Evolutionary conservation across 306 rosid genomes (phyloP).

Genomic region (Casuarina cunninghamiana): DNA sequence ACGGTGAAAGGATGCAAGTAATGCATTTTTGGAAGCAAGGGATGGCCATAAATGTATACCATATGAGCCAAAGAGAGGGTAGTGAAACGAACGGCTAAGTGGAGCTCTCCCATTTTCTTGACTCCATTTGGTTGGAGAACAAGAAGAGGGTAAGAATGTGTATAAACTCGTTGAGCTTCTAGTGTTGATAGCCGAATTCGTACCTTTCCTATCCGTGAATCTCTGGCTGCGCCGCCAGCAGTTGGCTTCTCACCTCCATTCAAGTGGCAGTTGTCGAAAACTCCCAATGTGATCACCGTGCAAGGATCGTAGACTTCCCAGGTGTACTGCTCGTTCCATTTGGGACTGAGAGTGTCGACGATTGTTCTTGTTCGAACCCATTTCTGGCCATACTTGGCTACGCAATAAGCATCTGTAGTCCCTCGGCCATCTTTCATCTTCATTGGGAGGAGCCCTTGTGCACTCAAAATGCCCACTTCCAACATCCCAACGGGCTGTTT

Average conservation of each 20-base stretch:
- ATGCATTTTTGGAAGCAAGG: constrained; percentile 95
- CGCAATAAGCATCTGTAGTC: constrained; percentile 79
- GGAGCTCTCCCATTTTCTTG: constrained; percentile 94
- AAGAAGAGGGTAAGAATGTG: constrained; percentile 77
- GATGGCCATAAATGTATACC: constrained; percentile 75
- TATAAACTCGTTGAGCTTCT: constrained; percentile 73
- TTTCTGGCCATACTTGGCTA: constrained; percentile 89
- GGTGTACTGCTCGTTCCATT: constrained; percentile 96
- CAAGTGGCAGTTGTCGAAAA: constrained; percentile 80
- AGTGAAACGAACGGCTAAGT: constrained; percentile 83
- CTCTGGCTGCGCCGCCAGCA: constrained; percentile 42
- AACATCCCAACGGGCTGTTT: constrained; percentile 79
- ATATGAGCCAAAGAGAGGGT: constrained; percentile 72
- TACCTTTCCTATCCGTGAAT: constrained; percentile 84
- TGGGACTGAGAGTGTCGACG: constrained; percentile 68
- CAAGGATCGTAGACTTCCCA: constrained; percentile 97
- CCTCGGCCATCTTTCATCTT: constrained; percentile 81
- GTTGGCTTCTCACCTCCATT: constrained; percentile 54
- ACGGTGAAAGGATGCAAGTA: constrained; percentile 84
- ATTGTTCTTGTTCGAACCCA: constrained; percentile 95
- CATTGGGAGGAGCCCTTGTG: constrained; percentile 90
- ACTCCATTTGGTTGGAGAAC: constrained; percentile 83
- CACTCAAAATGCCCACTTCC: constrained; percentile 88
- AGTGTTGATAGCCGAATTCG: constrained; percentile 84
- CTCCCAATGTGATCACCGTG: constrained; percentile 82